These are phyloP conservation scores for Populus tremula DNA, from an alignment of 345 rosid species.

Conservation along the genomic window DNA sequence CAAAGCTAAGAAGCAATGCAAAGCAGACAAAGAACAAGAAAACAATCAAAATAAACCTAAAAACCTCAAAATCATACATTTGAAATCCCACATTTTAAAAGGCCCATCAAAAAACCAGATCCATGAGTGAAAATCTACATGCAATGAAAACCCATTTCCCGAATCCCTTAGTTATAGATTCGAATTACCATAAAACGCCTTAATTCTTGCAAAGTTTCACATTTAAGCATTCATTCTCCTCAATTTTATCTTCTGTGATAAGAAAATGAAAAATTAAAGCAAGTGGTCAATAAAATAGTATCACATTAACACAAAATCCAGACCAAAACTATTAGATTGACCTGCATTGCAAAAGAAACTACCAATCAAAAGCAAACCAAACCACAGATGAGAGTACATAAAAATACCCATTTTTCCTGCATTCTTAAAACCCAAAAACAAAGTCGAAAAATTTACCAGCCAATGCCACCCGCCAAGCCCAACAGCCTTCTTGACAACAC, in stretches of 20 bases:
- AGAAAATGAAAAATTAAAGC: neutral
- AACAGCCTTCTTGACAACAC: constrained; percentile 94
- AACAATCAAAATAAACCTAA: neutral
- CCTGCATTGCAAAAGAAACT: constrained; percentile 30
- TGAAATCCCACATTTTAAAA: constrained; percentile 9
- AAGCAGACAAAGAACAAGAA: neutral
- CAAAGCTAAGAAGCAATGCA: neutral
- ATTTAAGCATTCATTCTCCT: neutral
- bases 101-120: constrained; percentile 34
- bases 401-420: constrained; percentile 8
- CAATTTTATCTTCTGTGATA: neutral
- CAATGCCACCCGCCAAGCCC: constrained; percentile 99
- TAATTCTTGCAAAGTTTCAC: constrained; percentile 10
- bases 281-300: neutral
- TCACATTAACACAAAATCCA: neutral
- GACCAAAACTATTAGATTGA: constrained; percentile 15
- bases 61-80: neutral
- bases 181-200: neutral
- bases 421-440: neutral
- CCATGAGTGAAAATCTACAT: constrained; percentile 31
- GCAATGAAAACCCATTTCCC: constrained; percentile 25
- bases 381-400: neutral
- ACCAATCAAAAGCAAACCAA: neutral
- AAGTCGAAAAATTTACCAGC: constrained; percentile 53
- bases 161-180: constrained; percentile 5